Percentiles rank a stretch among this genome's conserved stretches.
Evolutionary conservation across 2,329 filamentous ascomycete genomes (phyloP).

Genomic region (Parastagonospora nodorum): DNA sequence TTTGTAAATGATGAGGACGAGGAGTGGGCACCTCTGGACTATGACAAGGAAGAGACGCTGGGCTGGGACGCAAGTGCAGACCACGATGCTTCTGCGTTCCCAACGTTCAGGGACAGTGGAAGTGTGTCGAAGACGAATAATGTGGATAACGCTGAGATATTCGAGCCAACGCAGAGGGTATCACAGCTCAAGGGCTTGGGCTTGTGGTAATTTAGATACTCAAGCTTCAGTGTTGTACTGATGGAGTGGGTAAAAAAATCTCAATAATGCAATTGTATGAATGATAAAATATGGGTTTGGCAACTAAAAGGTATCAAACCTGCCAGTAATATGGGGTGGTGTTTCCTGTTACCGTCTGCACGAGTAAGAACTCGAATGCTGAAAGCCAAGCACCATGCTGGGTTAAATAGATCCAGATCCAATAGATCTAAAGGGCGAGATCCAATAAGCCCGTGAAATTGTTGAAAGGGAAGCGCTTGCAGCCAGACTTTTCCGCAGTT

Average conservation of each 20-base stretch:
- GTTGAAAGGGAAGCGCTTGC: too few relatives aligned
- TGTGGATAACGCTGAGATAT: constrained; percentile 40
- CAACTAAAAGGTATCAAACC: too few relatives aligned
- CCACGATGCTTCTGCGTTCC: constrained; percentile 44
- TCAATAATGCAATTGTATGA: background rate
- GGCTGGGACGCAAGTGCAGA: constrained; percentile 75
- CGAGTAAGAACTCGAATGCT: too few relatives aligned
- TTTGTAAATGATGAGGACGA: constrained; percentile 75
- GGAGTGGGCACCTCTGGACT: constrained; percentile 73
- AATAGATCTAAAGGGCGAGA: too few relatives aligned
- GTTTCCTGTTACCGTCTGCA: too few relatives aligned
- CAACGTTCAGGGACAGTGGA: constrained; percentile 52
- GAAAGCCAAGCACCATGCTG: too few relatives aligned
- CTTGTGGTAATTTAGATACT: constrained; percentile 16
- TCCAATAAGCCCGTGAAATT: too few relatives aligned
- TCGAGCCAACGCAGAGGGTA: constrained; percentile 76
- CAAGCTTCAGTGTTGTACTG: background rate
- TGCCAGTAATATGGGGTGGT: background rate
- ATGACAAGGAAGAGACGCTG: constrained; percentile 69
- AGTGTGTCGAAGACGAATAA: constrained; percentile 31
- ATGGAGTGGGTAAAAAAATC: background rate
- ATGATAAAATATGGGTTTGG: too few relatives aligned
- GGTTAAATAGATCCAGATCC: too few relatives aligned
- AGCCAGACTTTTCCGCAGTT: too few relatives aligned
- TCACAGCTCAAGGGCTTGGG: constrained; percentile 59